phyloP scores from a whole-genome alignment of 2,329 filamentous ascomycete species.

The Emericellopsis atlantica region DNA sequence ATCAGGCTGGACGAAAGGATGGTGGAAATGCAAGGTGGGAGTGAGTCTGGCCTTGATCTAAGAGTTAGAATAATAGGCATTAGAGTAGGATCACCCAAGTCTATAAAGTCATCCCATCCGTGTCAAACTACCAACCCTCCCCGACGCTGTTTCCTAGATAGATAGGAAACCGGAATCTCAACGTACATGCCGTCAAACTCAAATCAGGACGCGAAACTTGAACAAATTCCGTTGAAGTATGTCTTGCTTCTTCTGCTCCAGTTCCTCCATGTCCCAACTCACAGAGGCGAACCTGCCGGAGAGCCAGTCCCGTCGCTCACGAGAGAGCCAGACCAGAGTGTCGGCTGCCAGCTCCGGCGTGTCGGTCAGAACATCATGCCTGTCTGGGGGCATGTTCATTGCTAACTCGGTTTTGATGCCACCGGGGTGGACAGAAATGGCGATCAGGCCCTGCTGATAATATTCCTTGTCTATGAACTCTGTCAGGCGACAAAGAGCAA shows the following conservation, averaged over 20 bases:
- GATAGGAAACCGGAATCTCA: background rate
- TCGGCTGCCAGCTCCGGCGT: slow-evolving; percentile 10
- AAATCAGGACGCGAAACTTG: slow-evolving; percentile 7
- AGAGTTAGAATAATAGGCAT: too few species aligned
- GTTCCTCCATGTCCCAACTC: slow-evolving; percentile 17
- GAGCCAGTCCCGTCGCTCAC: slow-evolving; percentile 21
- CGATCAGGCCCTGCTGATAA: slow-evolving; percentile 23
- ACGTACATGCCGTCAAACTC: background rate
- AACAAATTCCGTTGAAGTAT: slow-evolving; percentile 14
- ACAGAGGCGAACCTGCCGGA: slow-evolving; percentile 13
- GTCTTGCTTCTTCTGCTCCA: slow-evolving; percentile 14
- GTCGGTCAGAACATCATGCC: slow-evolving; percentile 6
- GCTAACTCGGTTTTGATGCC: slow-evolving; percentile 21
- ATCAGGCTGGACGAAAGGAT: too few species aligned
- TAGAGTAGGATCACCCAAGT: too few species aligned
- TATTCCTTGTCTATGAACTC: slow-evolving; percentile 36
- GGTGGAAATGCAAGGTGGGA: too few species aligned
- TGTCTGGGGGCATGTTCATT: slow-evolving; percentile 7
- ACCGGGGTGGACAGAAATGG: slow-evolving; percentile 25
- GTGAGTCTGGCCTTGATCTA: too few species aligned
- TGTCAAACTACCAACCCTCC: too few species aligned
- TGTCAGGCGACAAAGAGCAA: slow-evolving; percentile 33
- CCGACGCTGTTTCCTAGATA: background rate
- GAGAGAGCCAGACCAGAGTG: slow-evolving; percentile 14
- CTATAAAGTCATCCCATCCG: too few species aligned